Base-by-base conservation (phyloP, 2,329 filamentous ascomycete genomes). In the Alternaria longipes region DNA sequence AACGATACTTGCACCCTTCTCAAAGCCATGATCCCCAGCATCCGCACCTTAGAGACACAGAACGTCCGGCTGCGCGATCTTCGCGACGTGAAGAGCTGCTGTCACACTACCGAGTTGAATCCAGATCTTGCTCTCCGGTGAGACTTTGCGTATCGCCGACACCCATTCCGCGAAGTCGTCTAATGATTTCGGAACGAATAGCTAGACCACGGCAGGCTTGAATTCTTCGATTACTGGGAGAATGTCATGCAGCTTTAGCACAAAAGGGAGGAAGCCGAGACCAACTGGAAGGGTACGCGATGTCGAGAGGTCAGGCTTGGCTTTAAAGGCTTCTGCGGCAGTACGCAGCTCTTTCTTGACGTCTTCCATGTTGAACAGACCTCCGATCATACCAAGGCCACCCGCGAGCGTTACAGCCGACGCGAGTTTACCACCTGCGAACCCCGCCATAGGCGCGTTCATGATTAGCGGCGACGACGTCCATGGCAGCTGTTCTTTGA, bases 371-470 rank as follows among this genome's bases (percentile, higher is more conserved):
- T 78, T 73, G 55, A 66, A 74, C 26, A 78, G 73, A 8, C 75
- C 71, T n/a, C 79, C 81, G 8, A 84, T 70, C 57, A 83, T 78
- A 30, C 82, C 82, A 0, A 84, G 62, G 6, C 81, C 82, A 12
- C 81, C 82, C 11, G 85, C 83, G 55, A 78, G 77, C 1, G 86
- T 87, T n/a, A 92, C 85, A 28, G 86, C 83, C 9, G 87, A 79
- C 5, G 89, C 87, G 2, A 92, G 84, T 0, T 66, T 81, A 66
- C 73, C 84, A 73, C 73, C 84, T 68, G 84, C 81, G 55, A 91
- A 86, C 44, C 87, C 82, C 50, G 88, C 85, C 90, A 93, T 92
- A 0, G 91, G 91, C 1, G 89, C 90, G 36, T 83, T 83, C 52
- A 84, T 79, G 46, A 93, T 84, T 36, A 91, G 77, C 4, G 89